These are phyloP conservation scores for Tylopilus balloui DNA, from an alignment of 768 basidiomycete species.

Conservation along the genomic window DNA sequence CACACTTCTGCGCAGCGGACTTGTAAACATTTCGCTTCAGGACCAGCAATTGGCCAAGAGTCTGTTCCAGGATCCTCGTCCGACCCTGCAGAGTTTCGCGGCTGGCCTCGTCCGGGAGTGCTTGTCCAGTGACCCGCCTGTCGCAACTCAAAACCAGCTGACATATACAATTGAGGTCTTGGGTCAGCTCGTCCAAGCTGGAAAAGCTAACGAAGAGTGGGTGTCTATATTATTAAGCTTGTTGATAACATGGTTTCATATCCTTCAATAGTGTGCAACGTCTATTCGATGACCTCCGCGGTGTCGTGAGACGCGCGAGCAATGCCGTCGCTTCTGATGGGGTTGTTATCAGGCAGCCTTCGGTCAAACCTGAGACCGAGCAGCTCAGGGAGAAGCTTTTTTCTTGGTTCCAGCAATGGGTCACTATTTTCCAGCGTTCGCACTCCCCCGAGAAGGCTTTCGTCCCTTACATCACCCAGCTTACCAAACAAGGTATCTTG, in stretches of 20 bases:
- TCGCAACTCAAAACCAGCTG: slow-evolving; percentile 78
- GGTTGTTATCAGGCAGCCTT: slow-evolving; percentile 39
- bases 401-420: slow-evolving; percentile 93
- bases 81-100: slow-evolving; percentile 74
- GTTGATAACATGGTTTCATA: neutral
- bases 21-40: slow-evolving; percentile 71
- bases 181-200: slow-evolving; percentile 61
- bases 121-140: slow-evolving; percentile 72
- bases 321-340: slow-evolving; percentile 36
- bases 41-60: slow-evolving; percentile 90
- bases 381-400: slow-evolving; percentile 71
- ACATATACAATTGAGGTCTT: slow-evolving; percentile 77
- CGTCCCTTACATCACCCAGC: slow-evolving; percentile 92
- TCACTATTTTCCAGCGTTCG: slow-evolving; percentile 87
- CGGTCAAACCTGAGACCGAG: slow-evolving; percentile 66
- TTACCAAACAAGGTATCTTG: slow-evolving; percentile 94
- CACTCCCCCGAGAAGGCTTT: slow-evolving; percentile 91
- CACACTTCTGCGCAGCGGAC: slow-evolving; percentile 77
- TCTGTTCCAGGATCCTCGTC: slow-evolving; percentile 71
- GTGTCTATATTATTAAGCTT: slow-evolving; percentile 29
- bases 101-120: slow-evolving; percentile 85
- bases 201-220: slow-evolving; percentile 83
- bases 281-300: slow-evolving; percentile 80
- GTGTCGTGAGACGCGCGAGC: slow-evolving; percentile 50
- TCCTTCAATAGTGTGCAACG: slow-evolving; percentile 48